Conservation (phyloP, 2,329 filamentous ascomycete species). For the Colletotrichum sp. region DNA sequence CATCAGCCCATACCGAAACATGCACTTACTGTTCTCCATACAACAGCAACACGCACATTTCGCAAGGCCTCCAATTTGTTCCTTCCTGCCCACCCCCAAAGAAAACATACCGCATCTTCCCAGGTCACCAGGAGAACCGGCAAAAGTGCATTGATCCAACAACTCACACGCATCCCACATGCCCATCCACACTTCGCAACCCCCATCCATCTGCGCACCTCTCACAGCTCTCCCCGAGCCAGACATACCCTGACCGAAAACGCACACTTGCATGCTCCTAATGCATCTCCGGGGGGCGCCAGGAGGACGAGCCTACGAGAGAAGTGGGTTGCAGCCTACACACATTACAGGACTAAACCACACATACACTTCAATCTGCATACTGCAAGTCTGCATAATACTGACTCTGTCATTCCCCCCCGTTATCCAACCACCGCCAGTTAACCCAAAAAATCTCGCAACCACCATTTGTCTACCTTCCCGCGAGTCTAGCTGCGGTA, state of each 20-base stretch:
- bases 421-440: background rate
- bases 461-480: background rate
- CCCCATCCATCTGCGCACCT: background rate
- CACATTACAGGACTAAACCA: background rate
- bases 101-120: background rate
- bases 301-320: background rate
- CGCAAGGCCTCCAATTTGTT: background rate
- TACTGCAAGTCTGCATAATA: background rate
- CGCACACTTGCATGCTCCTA: conserved; percentile 6
- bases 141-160: background rate
- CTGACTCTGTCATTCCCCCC: background rate
- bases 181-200: background rate
- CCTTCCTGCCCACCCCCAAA: background rate
- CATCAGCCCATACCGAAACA: background rate
- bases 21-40: background rate
- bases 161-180: background rate
- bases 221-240: background rate
- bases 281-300: background rate
- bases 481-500: background rate
- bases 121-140: background rate
- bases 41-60: background rate
- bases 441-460: background rate
- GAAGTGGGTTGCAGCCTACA: background rate
- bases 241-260: conserved; percentile 1
- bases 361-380: background rate